Base-by-base conservation (phyloP, 768 basidiomycete genomes). In the Boletus rubescentipes region DNA sequence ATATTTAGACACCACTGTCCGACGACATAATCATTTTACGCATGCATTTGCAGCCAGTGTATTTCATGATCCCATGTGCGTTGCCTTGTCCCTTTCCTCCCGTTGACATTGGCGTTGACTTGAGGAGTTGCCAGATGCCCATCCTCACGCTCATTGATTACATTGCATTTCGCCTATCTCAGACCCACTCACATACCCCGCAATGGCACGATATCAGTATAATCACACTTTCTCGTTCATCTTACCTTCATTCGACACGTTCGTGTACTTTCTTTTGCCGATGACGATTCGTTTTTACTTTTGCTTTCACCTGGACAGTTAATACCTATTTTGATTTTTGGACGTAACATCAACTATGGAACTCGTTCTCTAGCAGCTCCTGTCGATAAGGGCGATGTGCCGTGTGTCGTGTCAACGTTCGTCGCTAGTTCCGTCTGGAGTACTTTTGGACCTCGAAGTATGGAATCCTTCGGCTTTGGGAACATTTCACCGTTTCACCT, bases 51-150 rank as follows among this genome's bases (percentile, higher is more conserved):
- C 62, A 59, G 60, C 55, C 58, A 57, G 49, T 70, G 67, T 67
- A 71, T 57, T 39, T 57, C 65, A 69, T 50, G 67, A 70, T 34
- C 48, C 47, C 58, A 58, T 64, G 58, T 65, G 53, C 37, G 68
- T 55, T 42, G 10, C 30, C 15, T 31, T 30, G 1, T 1, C 1
- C 7, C 38, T 12, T 3, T 34, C 26, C 30, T 46, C 10, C 30
- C 29, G 14, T 37, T 12, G 29, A 45, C 6, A 6, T 8, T 10
- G 32, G n/a, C 9, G 42, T 46, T 59, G 38, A 63, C 48, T 20
- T 30, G 16, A 41, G 3, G 36, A 30, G n/a, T 2, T 7, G 18
- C 47, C 49, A 69, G 68, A 70, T 59, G 68, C 38, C 57, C 63
- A 62, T 60, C 56, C 26, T 55, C 55, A 70, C 67, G 60, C 39